Evolutionary conservation across 176 grass and related monocot species (phyloP), one percentile per base, ranked within the genome.

Genomic region (Raddia guianensis): DNA sequence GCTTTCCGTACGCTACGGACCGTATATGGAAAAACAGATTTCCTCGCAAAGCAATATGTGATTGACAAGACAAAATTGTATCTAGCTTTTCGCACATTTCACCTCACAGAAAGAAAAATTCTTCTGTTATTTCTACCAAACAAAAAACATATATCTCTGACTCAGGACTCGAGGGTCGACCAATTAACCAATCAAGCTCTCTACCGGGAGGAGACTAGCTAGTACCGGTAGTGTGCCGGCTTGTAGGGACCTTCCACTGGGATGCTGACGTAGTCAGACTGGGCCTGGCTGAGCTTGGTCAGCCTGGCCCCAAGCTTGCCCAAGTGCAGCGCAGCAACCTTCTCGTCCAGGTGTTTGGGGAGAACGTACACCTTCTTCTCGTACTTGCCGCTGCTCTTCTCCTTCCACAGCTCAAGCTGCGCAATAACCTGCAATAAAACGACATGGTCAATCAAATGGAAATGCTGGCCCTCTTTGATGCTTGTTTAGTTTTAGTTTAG

Each of bases 301-400:
- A 94, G 86, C 86, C 32, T 91, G 53, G 86, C 92, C 34, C 92
- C 89, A 44, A 95, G 84, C 74, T 95, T 92, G 70, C 82, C 87
- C 5, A 92, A 86, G 75, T 95, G 93, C 16, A 92, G 93, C 6
- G 93, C 63, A 20, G 90, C 93, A 27, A 92, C 89, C 93, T 95
- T 95, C 87, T 95, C 93, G 66, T 95, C 93, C 15, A 95, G 84
- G 60, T 95, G 84, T 78, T 95, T 95, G 0, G 93, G 90, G 18
- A 95, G 79, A 45, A 95, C 93, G 11, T 92, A 95, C 1, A 95
- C 93, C 75, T 95, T 95, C 85, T 92, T 95, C 69, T 91, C 93
- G 3, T 95, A 95, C 82, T 95, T 92, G 35, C 93, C 90, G 8
- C 48, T 90, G 12, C 16, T 80, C 87, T 62, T 91, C 85, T 95